Evolutionary conservation across 345 rosid genomes (phyloP), one percentile per base, ranked within the genome.

Genomic region (Turritis glabra): DNA sequence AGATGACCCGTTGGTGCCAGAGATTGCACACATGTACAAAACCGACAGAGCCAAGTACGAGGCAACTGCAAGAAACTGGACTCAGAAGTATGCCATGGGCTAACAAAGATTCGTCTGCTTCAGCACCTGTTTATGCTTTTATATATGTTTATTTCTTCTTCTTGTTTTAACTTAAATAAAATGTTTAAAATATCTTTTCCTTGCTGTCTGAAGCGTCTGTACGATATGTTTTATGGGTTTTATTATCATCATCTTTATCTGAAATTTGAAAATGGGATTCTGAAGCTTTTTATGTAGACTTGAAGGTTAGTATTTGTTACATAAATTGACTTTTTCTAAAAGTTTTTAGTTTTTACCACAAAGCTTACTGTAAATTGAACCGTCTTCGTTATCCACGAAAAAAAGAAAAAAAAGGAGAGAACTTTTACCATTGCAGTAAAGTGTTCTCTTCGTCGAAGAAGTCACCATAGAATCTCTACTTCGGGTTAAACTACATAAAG

Each of bases 21-120:
- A 74, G 73, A 74, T 79, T 29, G 79, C 79, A 37, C 82, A 79
- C 44, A 64, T 74, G 76, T 79, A 71, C 52, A 80, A 80, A 74
- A 75, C 77, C 5, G 77, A 75, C 72, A 46, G 32, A n/a, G 54
- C 58, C 54, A 76, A 51, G 60, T 58, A 69, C 46, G 70, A 64
- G 32, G 69, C 46, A 25, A 80, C 79, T 51, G 84, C 74, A 15
- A 51, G 74, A 71, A 79, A 64, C 73, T 71, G 72, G 71, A 35
- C 75, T 58, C 62, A 44, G 51, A 72, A 76, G 68, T 75, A 72
- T 46, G 69, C 79, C 35, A 61, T 58, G 72, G 77, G 61, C 72
- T 80, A 38, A 70, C 72, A 37, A 33, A 41, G 38, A 27, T 43
- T 26, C 48, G 17, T 29, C 15, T 64, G 41, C 55, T 38, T 68